Evolutionary conservation across 2,329 filamentous ascomycete species (phyloP), one percentile per base, ranked within the genome.

Genomic region (Fusarium ramigenum): DNA sequence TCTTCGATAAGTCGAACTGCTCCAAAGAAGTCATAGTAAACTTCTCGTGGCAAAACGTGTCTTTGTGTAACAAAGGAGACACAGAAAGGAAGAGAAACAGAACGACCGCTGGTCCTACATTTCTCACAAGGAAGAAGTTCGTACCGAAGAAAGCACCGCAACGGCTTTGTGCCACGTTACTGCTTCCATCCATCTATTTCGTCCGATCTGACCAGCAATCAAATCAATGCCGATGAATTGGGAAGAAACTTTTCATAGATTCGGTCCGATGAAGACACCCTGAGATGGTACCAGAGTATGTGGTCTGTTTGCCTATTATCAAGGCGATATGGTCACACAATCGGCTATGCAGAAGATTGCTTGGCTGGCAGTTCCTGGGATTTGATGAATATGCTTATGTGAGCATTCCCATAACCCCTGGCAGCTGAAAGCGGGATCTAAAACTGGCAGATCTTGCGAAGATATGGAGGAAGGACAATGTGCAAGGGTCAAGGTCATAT

Each of bases 401-500:
- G 36, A 9, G n/a, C 37, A 25, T n/a, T 6, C 23, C 23, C 28
- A 42, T 32, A 28, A 34, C 7, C 47, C n/a, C 64, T 34, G 37
- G 34, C 19, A 56, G n/a, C 32, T 9, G 21, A 18, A n/a, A 42
- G 14, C 14, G 10, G 18, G 11, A 10, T 21, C 67, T 58, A 30
- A 36, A 65, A 44, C 23, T 19, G 49, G 71, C 12, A 62, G 62
- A 42, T 32, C 23, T 69, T 74, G 71, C 71, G 71, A 74, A 37
- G 11, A 10, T n/a, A 9, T 21, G 70, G 23, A 40, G 39, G 60
- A 21, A 43, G 53, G 47, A 74, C 68, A 69, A 53, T 72, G 71
- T 72, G 72, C 37, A 47, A 74, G 52, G 36, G 50, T 58, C 28
- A 72, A 72, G 49, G 60, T 69, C 60, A 72, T 74, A 74, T 74